Evolutionary conservation across 208 protist species (phyloP).

Genomic region (Trypanosoma vivax): DNA sequence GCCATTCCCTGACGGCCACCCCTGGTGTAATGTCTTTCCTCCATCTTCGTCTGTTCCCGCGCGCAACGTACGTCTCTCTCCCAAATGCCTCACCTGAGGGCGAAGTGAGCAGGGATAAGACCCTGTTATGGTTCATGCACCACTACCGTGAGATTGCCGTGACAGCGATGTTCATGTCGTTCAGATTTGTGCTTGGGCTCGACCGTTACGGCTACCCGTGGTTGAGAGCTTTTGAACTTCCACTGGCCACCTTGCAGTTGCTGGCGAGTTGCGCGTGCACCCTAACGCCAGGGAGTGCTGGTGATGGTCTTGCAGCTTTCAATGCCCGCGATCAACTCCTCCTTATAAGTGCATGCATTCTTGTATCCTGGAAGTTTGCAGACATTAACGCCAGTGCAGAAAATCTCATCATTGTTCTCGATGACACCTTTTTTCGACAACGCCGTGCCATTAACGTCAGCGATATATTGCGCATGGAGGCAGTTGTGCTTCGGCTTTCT

Average conservation of each 20-base stretch:
- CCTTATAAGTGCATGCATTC: slow-evolving; percentile 27
- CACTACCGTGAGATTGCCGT: slow-evolving; percentile 12
- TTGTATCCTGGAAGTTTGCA: slow-evolving; percentile 30
- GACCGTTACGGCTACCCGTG: neutral
- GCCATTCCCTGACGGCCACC: no score
- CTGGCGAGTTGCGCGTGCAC: slow-evolving; percentile 16
- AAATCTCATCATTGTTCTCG: slow-evolving; percentile 9
- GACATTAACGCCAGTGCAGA: slow-evolving; percentile 24
- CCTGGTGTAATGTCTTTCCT: slow-evolving; percentile 9
- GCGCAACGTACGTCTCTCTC: neutral
- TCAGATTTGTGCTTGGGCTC: slow-evolving; percentile 15
- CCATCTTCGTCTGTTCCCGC: slow-evolving; percentile 4
- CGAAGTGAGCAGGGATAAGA: neutral
- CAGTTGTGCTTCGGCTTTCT: slow-evolving; percentile 7
- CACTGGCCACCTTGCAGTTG: slow-evolving; percentile 23
- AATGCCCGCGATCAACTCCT: slow-evolving; percentile 20
- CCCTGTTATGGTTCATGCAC: slow-evolving; percentile 16
- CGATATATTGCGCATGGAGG: slow-evolving; percentile 13
- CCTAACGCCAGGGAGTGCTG: slow-evolving; percentile 2
- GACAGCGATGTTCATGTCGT: slow-evolving; percentile 17
- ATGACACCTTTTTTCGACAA: slow-evolving; percentile 14
- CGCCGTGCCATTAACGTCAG: slow-evolving; percentile 6
- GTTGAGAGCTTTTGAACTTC: slow-evolving; percentile 20
- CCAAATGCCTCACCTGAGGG: neutral
- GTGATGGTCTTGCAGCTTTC: slow-evolving; percentile 1